Evolutionary conservation across 2,329 filamentous ascomycete species (phyloP), one percentile per base, ranked within the genome.

Genomic region (Fusarium austroafricanum): DNA sequence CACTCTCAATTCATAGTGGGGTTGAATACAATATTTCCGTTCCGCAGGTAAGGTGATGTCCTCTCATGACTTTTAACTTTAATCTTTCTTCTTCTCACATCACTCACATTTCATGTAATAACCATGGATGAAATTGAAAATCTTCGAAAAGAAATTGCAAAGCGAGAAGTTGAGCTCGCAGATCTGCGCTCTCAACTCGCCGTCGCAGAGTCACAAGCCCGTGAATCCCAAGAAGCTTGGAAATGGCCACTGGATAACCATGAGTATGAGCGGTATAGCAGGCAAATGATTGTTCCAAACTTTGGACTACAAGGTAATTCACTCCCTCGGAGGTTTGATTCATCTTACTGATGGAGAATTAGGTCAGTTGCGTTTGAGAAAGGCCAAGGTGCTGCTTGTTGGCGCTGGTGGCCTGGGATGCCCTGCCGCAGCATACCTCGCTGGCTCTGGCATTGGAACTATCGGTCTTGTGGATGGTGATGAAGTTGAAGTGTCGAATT

Each of bases 391-490:
- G 7, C 84, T 98, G 10, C 84, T 99, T 45, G 86, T 99, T 23
- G 96, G 96, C 12, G 90, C 92, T 3, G 96, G 96, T 8, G 96
- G 96, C 0, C 82, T 99, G 14, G 96, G 96, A 12, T 98, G 93
- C 76, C 96, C 96, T 12, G 94, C 96, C 14, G 92, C 94, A 1
- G 87, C 92, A n/a, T 99, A 99, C 76, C 87, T 99, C 2, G 93
- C 94, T 11, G 95, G 93, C 21, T 92, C 96, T 2, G 96, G 96
- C 1, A 86, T 97, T 2, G 94, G 94, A 10, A 92, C 85, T 0
- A 79, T 99, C 18, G 94, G 95, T 0, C 82, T 99, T 10, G 87
- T 96, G 23, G 96, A 99, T 76, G 94, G 92, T 5, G 96, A 99
- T 79, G 84, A 83, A 0, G 95, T 99, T 29, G 96, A 98, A 76